phyloP scores from a whole-genome alignment of 1,284 basidiomycete genomes.

The Coniophora puteana region DNA sequence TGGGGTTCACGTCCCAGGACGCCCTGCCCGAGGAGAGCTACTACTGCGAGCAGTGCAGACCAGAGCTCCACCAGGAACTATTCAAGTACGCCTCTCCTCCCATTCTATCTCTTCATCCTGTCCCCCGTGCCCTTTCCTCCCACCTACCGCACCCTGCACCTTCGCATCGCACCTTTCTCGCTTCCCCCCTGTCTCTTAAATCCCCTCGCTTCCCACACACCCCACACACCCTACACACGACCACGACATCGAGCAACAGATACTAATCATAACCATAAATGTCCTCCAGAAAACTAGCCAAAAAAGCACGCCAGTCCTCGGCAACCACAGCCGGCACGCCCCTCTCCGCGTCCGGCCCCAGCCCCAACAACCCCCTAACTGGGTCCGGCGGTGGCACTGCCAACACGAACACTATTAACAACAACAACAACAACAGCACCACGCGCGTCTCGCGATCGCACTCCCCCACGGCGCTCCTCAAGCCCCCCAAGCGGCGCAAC shows the following conservation, averaged over 20 bases:
- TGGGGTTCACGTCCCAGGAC: constrained; percentile 88
- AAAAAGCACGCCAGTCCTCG: constrained; percentile 62
- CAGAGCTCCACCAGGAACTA: constrained; percentile 80
- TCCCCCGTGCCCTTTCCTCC: constrained; percentile 11
- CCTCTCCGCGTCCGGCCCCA: too few species aligned
- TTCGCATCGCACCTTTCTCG: too few species aligned
- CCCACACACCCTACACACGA: too few species aligned
- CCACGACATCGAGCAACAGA: constrained; percentile 5
- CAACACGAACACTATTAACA: too few species aligned
- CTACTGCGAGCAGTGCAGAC: constrained; percentile 92
- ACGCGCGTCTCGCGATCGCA: constrained; percentile 71
- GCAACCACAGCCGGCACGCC: constrained; percentile 53
- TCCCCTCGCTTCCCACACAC: too few species aligned
- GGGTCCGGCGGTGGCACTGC: not conserved
- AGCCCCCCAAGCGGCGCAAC: constrained; percentile 78
- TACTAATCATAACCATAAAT: constrained; percentile 8
- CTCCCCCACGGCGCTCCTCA: constrained; percentile 59
- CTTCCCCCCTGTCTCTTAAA: too few species aligned
- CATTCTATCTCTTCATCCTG: constrained; percentile 4
- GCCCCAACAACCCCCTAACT: not conserved
- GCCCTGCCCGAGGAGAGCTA: constrained; percentile 80
- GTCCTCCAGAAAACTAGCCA: constrained; percentile 57
- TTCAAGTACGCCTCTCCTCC: constrained; percentile 53
- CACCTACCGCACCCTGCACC: too few species aligned
- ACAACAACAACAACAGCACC: constrained; percentile 41